Evolutionary conservation across 441 rosid species (phyloP), one percentile per base, ranked within the genome.

Genomic region (Gossypium aridum): DNA sequence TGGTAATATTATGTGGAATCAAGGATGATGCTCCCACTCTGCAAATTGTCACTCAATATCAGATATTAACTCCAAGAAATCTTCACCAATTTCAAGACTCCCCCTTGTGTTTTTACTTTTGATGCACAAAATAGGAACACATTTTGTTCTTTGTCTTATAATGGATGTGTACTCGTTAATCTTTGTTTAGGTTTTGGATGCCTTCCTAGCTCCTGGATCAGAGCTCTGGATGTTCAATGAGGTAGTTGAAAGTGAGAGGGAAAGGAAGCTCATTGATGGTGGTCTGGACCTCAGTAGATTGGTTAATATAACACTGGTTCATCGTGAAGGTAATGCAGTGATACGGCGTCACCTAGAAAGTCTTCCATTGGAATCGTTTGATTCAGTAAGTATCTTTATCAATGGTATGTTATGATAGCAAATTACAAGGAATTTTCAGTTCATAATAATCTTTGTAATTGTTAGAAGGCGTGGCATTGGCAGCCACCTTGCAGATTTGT

Each of bases 201-300:
- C 91, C 28, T 85, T 80, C 75, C 81, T 91, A 51, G 93, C 96
- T 72, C 84, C 80, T 47, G 87, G 82, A 56, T 91, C 96, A 31
- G 96, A 91, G 83, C 96, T 87, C 17, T 91, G 96, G 93, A 89
- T 91, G 96, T 91, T 91, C 86, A 91, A 91, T 72, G 91, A 91
- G 28, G 96, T 91, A 73, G 85, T 79, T 31, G 96, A 91, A 80
- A 83, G 70, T 26, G 96, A 89, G 64, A 87, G 96, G 84, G 91
- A 91, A 28, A 83, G 60, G 81, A 91, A 91, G 85, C 88, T 91
- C 45, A 78, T 78, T 77, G 93, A 89, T 68, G 96, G 96, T 76
- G 91, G 93, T 64, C 88, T 91, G 65, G 96, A 89, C 66, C 13
- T 83, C 31, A 61, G 37, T 66, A 82, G 90, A 79, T 80, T 91